Evolutionary conservation across 129 eudicot genomes (phyloP), one percentile per base, ranked within the genome.

Genomic region (Saposhnikovia divaricata): DNA sequence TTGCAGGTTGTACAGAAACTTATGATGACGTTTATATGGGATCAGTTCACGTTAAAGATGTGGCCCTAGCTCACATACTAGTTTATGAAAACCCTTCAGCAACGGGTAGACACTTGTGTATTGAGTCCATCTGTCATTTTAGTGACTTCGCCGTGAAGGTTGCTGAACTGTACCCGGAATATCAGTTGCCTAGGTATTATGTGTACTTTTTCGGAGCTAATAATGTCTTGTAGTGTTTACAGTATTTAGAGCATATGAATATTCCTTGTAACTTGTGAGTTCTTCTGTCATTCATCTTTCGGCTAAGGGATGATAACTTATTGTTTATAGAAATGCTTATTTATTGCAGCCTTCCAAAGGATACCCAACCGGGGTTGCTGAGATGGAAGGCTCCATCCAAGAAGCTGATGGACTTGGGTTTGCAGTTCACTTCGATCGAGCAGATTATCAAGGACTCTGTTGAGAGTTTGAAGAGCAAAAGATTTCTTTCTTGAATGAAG

Each of bases 81-180:
- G 97, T 93, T 59, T 94, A 94, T 51, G 98, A 94, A 75, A 92
- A 94, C 83, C 81, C 79, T 74, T 81, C 91, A 21, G 96, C 97
- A 34, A 88, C 78, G 1, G 98, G 98, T 65, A 87, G 97, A 82
- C 96, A 94, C 83, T 5, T 88, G 80, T 94, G 97, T 77, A 90
- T 91, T 79, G 97, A 94, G 86, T 89, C 96, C 74, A 86, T 90
- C 80, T 76, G 90, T 45, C 92, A 87, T 82, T 94, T 86, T 70
- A 91, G 96, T 69, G 97, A 94, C 82, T 82, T 94, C 69, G 93
- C 97, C 73, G 93, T 97, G 57, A 90, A 79, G 87, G 96, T 94
- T 85, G 96, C 98, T 6, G 93, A 92, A 80, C 84, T 94, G 53
- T 90, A 79, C 80, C 98, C 97, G 3, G 93, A 88, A 84, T 86